Percentiles rank a stretch among this genome's conserved stretches.
Conservation (phyloP, 202 grass and related monocot genomes). For the Saccharum hybrid region DNA sequence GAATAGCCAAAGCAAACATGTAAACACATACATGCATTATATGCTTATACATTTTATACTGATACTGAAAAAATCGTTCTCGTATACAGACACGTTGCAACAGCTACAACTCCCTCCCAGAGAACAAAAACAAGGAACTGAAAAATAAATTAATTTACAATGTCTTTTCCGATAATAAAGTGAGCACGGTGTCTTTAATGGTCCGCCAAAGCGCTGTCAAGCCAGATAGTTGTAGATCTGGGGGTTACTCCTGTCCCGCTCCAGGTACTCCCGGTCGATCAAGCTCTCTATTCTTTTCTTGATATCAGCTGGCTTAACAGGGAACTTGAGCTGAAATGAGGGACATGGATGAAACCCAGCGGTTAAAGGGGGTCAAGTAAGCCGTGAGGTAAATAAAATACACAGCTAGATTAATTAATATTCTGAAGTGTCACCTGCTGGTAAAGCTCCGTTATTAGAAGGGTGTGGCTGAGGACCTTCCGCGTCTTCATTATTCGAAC, state of each 20-base stretch:
- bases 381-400: neutral
- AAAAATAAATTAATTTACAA: slow-evolving; percentile 49
- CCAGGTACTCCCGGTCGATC: slow-evolving; percentile 93
- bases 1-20: neutral
- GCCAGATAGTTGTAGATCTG: slow-evolving; percentile 99
- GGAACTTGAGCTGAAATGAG: slow-evolving; percentile 92
- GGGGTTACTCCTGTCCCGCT: slow-evolving; percentile 94
- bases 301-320: slow-evolving; percentile 93
- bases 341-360: neutral
- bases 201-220: slow-evolving; percentile 50
- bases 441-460: slow-evolving; percentile 98
- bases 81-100: slow-evolving; percentile 49
- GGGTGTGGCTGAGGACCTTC: slow-evolving; percentile 96
- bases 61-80: slow-evolving; percentile 39
- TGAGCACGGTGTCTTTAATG: slow-evolving; percentile 20
- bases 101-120: slow-evolving; percentile 35
- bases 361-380: slow-evolving; percentile 30
- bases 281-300: slow-evolving; percentile 99
- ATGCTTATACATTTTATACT: slow-evolving; percentile 40
- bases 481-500: slow-evolving; percentile 99
- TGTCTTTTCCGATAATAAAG: slow-evolving; percentile 39
- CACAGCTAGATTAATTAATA: neutral
- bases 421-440: slow-evolving; percentile 67
- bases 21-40: too few relatives aligned
- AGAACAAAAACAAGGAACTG: slow-evolving; percentile 30